Percentiles rank a stretch among this genome's conserved stretches.
phyloP scores from a whole-genome alignment of 768 basidiomycete species.

The Hydnomerulius pinastri region DNA sequence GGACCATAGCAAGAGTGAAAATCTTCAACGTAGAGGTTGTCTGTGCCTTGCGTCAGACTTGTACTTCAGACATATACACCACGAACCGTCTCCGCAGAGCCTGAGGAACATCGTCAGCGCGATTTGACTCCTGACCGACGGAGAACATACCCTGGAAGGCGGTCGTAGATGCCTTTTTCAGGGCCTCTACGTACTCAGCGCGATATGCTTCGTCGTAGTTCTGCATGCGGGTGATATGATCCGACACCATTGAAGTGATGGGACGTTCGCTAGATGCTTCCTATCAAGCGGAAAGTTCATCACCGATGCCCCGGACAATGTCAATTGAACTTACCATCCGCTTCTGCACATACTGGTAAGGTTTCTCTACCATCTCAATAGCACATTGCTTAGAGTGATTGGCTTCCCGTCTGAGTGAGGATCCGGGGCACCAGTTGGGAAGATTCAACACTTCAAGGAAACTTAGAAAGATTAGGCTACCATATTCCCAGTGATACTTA shows the following conservation, averaged over 20 bases:
- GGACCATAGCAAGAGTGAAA: conserved; percentile 20
- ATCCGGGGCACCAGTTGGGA: conserved; percentile 43
- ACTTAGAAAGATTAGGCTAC: neutral
- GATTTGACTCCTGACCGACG: neutral
- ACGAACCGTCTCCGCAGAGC: conserved; percentile 12
- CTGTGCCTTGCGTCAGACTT: neutral
- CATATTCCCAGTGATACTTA: neutral
- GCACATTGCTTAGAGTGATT: neutral
- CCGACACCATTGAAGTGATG: conserved; percentile 10
- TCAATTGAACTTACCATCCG: conserved; percentile 23
- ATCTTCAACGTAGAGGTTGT: conserved; percentile 6
- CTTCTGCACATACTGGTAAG: conserved; percentile 27
- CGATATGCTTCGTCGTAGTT: conserved; percentile 6
- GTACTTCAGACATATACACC: too few relatives aligned
- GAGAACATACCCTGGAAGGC: conserved; percentile 13
- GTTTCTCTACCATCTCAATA: conserved; percentile 10
- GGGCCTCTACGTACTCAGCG: conserved; percentile 3
- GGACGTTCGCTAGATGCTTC: neutral
- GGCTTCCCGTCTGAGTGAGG: conserved; percentile 37
- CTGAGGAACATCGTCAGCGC: neutral
- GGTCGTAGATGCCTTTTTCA: conserved; percentile 10
- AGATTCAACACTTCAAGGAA: conserved; percentile 4
- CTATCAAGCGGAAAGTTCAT: neutral
- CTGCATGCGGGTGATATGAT: conserved; percentile 20
- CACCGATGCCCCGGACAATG: neutral